Evolutionary conservation across 495 filamentous ascomycete species (phyloP), one percentile per base, ranked within the genome.

Genomic region (Penicillium canariense): DNA sequence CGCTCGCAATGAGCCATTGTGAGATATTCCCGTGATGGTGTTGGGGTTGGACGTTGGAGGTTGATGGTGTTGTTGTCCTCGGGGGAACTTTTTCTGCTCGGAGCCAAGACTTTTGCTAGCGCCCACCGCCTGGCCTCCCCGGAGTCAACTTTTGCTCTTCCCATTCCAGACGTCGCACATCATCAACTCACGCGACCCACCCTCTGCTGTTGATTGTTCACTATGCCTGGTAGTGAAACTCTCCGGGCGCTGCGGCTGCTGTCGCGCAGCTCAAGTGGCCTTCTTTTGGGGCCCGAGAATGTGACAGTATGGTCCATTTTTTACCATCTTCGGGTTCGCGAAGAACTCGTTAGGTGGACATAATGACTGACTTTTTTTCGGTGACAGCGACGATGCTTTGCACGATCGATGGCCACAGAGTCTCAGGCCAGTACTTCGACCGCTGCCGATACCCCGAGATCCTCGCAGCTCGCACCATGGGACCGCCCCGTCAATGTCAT

Each of bases 331-430:
- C 20, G 5, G 27, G 22, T 34, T 27, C 38, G 8, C 28, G n/a
- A 44, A 15, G 23, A 22, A 5, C 30, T 8, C 12, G 18, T 17
- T 35, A 17, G 17, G 8, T 42, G 17, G 32, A 43, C 7, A 50
- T 43, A 54, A 32, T 54, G 8, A 56, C 52, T 63, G 50, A 68
- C 32, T 43, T 40, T n/a, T 43, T 15, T 31, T 32, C 58, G 38
- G 42, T 43, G 23, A 50, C 38, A 74, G 62, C 63, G 82, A 75
- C 80, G 77, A 79, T 81, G 77, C 66, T 70, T 83, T 40, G 60
- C 81, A 59, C 80, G 90, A 45, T 83, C 87, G 59, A 90, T 96
- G 84, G 86, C 90, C 2, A 95, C 91, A n/a, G 87, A 90, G 59
- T 74, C 80, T 28, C 55, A 68, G 36, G 32, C 57, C 34, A 48